Percentiles rank a stretch among this genome's conserved stretches.
These are phyloP conservation scores for Fistulifera solaris DNA, from an alignment of 108 stramenopile species.

Conservation along the genomic window DNA sequence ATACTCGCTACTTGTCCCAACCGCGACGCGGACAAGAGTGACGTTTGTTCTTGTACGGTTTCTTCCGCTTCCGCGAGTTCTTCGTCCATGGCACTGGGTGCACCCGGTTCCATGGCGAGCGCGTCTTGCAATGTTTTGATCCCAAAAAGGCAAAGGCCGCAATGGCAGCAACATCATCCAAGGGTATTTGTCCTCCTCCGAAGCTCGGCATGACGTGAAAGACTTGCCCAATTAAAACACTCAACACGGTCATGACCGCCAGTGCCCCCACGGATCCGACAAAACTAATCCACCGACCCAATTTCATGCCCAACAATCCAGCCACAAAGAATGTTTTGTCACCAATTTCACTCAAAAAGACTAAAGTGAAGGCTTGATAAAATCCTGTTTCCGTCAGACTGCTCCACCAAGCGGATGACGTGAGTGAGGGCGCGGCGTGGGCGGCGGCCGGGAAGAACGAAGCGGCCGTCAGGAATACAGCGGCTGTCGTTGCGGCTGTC, in stretches of 20 bases:
- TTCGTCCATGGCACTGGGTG: conserved; percentile 78
- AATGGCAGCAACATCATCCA: conserved; percentile 88
- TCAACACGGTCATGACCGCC: conserved; percentile 92
- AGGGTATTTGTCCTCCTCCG: conserved; percentile 58
- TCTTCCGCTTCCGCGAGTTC: conserved; percentile 94
- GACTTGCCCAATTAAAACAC: conserved; percentile 89
- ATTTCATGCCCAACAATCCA: conserved; percentile 88
- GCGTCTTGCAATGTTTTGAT: conserved; percentile 91
- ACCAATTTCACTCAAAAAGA: conserved; percentile 98
- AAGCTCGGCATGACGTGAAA: conserved; percentile 84
- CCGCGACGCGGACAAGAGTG: conserved; percentile 17
- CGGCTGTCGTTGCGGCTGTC: too few species aligned
- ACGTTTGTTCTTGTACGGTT: conserved; percentile 53
- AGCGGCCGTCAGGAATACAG: too few species aligned
- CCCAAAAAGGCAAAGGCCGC: conserved; percentile 96
- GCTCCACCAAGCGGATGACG: conserved; percentile 7
- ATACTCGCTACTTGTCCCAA: conserved; percentile 31
- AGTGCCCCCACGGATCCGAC: conserved; percentile 88
- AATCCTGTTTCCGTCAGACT: conserved; percentile 75
- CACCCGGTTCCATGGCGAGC: conserved; percentile 54
- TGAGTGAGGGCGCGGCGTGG: too few species aligned
- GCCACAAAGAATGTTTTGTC: conserved; percentile 99
- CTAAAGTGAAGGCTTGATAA: conserved; percentile 85
- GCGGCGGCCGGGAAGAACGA: too few species aligned
- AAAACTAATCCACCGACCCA: conserved; percentile 81